Evolutionary conservation across 2,329 filamentous ascomycete genomes (phyloP), one percentile per base, ranked within the genome.

Genomic region (Stenocarpella maydis): DNA sequence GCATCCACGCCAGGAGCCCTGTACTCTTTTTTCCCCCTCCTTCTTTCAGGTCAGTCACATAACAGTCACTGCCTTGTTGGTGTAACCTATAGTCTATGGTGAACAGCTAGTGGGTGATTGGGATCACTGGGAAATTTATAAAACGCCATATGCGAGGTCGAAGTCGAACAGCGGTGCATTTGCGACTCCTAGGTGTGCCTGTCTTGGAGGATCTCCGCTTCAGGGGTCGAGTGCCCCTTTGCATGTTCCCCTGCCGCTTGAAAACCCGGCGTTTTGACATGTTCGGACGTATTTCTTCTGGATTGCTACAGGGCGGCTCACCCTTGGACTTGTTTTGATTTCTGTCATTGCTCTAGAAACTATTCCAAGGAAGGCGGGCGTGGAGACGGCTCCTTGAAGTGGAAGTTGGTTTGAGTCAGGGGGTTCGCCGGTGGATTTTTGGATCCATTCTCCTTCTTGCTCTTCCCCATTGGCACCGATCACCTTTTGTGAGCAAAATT

Each of bases 391-490:
- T 21, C 21, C 28, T 4, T 37, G 31, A 24, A 24, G 28, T 19
- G 58, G 31, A 63, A 6, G 28, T 37, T 19, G 43, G 58, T 26
- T 63, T 9, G 58, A 63, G 58, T 63, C 58, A 63, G 41, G 58
- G 55, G 43, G n/a, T 37, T 4, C 26, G 6, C 24, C 14, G 43
- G 58, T 63, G 58, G 43, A 26, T 28, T 49, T 28, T 12, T n/a
- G 58, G 28, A 63, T 37, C 58, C 58, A 63, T 47, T 63, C 4
- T 24, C 28, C 49, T 49, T 49, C 58, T 21, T n/a, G 21, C 43
- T 37, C 28, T 26, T 37, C 15, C 28, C 8, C 3, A 9, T 49
- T 49, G 49, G n/a, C 58, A 24, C 28, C 34, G 15, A 3, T 49
- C n/a, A 34, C 14, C 41, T 15, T 15, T 37, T 26, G 37, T 26